Percentiles rank a stretch among this genome's conserved stretches.
These are phyloP conservation scores for Fagopyrum esculentum DNA, from an alignment of 148 eudicot species.

Conservation along the genomic window DNA sequence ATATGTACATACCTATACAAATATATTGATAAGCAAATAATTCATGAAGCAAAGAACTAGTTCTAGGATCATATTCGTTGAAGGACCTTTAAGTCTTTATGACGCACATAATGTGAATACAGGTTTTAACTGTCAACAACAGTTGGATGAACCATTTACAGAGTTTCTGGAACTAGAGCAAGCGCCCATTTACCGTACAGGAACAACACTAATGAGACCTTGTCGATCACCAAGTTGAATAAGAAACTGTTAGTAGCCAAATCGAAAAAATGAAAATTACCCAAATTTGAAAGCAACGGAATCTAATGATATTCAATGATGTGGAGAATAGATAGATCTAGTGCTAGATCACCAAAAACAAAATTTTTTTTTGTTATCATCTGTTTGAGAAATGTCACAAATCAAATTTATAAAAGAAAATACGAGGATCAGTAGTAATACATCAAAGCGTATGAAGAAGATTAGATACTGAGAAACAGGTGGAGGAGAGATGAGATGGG, in stretches of 20 bases:
- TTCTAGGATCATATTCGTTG: no score
- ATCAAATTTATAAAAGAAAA: not conserved
- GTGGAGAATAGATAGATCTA: not conserved
- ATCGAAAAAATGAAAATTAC: not conserved
- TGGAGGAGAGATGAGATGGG: not conserved
- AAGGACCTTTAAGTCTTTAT: no score
- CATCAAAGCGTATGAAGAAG: not conserved
- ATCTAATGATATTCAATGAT: not conserved
- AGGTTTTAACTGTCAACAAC: no score
- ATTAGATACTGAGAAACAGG: not conserved
- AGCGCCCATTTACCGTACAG: constrained; percentile 27
- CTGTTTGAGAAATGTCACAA: not conserved
- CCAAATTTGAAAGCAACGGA: constrained; percentile 1
- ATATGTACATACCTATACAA: no score
- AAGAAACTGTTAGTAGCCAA: not conserved
- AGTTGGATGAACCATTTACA: no score
- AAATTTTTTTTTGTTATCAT: not conserved
- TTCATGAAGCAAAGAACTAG: no score
- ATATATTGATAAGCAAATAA: no score
- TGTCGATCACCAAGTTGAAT: not conserved
- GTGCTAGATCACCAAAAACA: not conserved
- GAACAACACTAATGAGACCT: not conserved
- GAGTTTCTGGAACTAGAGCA: constrained; percentile 20
- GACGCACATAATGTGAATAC: no score
- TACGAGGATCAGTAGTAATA: not conserved